Base-by-base conservation (phyloP, 495 filamentous ascomycete species). In the Daldinia childiae region DNA sequence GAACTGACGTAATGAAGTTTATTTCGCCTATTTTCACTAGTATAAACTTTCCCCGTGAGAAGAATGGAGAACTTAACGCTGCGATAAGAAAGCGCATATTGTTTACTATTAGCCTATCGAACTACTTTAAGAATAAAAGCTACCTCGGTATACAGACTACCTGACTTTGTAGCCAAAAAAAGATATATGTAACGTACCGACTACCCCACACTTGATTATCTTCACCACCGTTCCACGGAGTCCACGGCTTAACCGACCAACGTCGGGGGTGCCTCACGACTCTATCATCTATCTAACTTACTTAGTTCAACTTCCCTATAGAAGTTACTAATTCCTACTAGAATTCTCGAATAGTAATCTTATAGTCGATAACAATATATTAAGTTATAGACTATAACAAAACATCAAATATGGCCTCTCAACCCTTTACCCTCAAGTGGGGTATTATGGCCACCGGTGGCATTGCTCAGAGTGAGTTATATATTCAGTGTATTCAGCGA, bases 361-460 rank as follows among this genome's bases (percentile, higher is more conserved):
- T 21, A 17, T 21, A 29, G 2, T n/a, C 9, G 9, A 34, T 34
- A 34, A 34, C 9, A 34, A 34, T 34, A 1, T 3, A 8, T 3
- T 26, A 50, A 26, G 6, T 24, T 24, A 14, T 32, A 56, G 6
- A 11, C 15, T 27, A 41, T 15, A 48, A 1, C 21, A 39, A 8
- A 58, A 24, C 19, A 64, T 58, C 30, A 65, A 69, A 70, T 29
- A 85, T 85, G 82, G 75, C 82, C 12, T 78, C 82, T 41, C 75
- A 80, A 69, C 88, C 89, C 3, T 87, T 88, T 75, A 88, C 86
- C 64, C 75, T 92, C 54, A 86, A 84, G 67, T 94, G 92, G 92
- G 92, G 92, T 77, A 94, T 95, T 76, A 82, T 95, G 80, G 92
- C 92, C 73, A 94, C 92, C 21, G 92, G 92, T 59, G 86, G 90